Percentiles rank a stretch among this genome's conserved stretches.
These are phyloP conservation scores for Auricularia sp. DNA, from an alignment of 768 basidiomycete genomes.

Conservation along the genomic window DNA sequence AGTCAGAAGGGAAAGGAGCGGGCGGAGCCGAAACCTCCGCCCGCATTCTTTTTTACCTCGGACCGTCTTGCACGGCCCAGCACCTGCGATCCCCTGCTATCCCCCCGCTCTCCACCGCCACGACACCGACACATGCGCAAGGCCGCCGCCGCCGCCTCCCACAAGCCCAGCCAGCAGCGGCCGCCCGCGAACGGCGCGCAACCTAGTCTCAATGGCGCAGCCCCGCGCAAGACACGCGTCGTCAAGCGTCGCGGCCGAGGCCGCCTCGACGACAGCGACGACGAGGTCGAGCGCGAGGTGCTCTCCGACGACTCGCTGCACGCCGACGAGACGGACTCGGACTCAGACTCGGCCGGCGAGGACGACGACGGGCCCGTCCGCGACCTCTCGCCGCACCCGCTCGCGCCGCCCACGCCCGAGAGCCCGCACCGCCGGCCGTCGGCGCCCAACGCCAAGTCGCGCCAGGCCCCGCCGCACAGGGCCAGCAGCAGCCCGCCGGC, in stretches of 20 bases:
- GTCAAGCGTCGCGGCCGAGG: slow-evolving; percentile 13
- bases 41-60: background rate
- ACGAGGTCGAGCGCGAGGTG: slow-evolving; percentile 64
- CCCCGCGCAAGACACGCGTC: slow-evolving; percentile 5
- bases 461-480: background rate
- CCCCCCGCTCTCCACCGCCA: too few species aligned
- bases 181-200: background rate
- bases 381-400: slow-evolving; percentile 31
- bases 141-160: background rate
- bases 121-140: background rate
- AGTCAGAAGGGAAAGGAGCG: background rate
- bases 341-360: slow-evolving; percentile 39
- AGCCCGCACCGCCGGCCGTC: background rate
- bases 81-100: too few species aligned
- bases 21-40: background rate
- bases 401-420: background rate
- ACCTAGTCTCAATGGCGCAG: background rate
- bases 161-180: background rate
- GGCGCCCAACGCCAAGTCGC: background rate
- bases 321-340: slow-evolving; percentile 13
- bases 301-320: slow-evolving; percentile 45
- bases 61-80: too few species aligned
- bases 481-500: background rate
- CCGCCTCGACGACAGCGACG: slow-evolving; percentile 47
- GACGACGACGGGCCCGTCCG: slow-evolving; percentile 49